Evolutionary conservation across 2,329 filamentous ascomycete genomes (phyloP), one percentile per base, ranked within the genome.

Genomic region (Parastagonospora nodorum): DNA sequence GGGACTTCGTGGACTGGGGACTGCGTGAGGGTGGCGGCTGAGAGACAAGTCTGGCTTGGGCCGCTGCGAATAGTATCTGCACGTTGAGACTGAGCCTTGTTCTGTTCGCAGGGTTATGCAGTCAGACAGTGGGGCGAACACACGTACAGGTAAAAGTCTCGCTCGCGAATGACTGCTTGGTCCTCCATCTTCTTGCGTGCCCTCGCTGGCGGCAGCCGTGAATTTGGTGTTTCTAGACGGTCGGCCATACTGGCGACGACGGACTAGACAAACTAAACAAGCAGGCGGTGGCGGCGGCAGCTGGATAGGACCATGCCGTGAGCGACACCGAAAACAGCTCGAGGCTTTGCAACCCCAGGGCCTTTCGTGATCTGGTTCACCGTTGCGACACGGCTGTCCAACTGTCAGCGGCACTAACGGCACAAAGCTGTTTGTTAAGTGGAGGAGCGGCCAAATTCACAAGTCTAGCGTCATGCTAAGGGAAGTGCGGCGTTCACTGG

Each of bases 121-220:
- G 19, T 24, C 19, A 24, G 19, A 24, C 19, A 24, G 19, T 24
- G 19, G 19, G 19, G 3, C 19, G 32, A 35, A 15, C 4, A 27
- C 19, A 43, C 38, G 14, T 51, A 71, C 69, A 68, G 63, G 55
- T 72, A 72, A 57, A 72, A 72, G 47, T 72, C 68, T 50, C 69
- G 66, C 50, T 72, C 68, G 30, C 64, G 69, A 6, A 61, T 60
- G 35, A 66, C 48, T 19, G 63, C 66, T 3, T 55, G 49, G 16
- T 66, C 60, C 39, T 67, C 63, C 60, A 67, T 69, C 28, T 60
- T 53, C 47, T 53, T 51, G 47, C 54, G 58, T 37, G 48, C 50
- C 41, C 47, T 46, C 24, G 47, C 55, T 29, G 48, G 29, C 15
- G 14, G 53, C n/a, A 57, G 48, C 36, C 57, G 56, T 24, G 56